Conservation (phyloP, 2,329 filamentous ascomycete species). For the Ceratocystiopsis sp. region DNA sequence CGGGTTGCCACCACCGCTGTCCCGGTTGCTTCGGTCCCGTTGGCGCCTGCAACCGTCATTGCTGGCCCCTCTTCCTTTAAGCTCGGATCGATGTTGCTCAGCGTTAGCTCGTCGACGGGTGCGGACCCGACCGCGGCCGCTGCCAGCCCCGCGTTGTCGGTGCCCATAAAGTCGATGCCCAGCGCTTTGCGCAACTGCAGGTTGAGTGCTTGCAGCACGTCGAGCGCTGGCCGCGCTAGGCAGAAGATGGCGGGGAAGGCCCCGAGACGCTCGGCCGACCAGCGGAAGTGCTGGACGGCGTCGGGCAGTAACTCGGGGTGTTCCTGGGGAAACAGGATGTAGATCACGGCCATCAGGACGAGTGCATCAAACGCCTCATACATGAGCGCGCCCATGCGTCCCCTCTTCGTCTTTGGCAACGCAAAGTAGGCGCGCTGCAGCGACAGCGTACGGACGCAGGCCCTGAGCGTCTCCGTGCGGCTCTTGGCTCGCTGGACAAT, state of each 20-base stretch:
- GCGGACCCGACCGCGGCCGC: conserved; percentile 1
- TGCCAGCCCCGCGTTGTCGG: conserved; percentile 7
- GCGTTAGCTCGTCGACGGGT: conserved; percentile 6
- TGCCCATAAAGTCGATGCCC: conserved; percentile 15
- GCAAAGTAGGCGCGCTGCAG: conserved; percentile 34
- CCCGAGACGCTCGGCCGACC: conserved; percentile 41
- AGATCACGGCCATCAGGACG: conserved; percentile 41
- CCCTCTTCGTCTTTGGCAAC: conserved; percentile 28
- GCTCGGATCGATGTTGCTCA: conserved; percentile 10
- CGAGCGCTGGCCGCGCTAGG: conserved; percentile 34
- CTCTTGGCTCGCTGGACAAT: conserved; percentile 39
- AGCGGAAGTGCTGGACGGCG: conserved; percentile 38
- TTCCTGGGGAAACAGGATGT: conserved; percentile 42
- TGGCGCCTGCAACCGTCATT: background rate
- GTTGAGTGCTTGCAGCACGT: conserved; percentile 37
- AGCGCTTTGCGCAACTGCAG: conserved; percentile 35
- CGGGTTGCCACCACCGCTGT: conserved; percentile 1
- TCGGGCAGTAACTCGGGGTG: conserved; percentile 28
- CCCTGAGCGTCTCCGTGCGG: conserved; percentile 36
- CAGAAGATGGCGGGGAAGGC: conserved; percentile 35
- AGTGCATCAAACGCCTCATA: conserved; percentile 49
- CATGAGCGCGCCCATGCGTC: conserved; percentile 33
- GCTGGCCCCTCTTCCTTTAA: conserved; percentile 4
- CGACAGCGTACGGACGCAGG: conserved; percentile 37
- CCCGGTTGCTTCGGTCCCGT: background rate